Evolutionary conservation across 257 asterid genomes (phyloP).

Genomic region (Solanum verrucosum): DNA sequence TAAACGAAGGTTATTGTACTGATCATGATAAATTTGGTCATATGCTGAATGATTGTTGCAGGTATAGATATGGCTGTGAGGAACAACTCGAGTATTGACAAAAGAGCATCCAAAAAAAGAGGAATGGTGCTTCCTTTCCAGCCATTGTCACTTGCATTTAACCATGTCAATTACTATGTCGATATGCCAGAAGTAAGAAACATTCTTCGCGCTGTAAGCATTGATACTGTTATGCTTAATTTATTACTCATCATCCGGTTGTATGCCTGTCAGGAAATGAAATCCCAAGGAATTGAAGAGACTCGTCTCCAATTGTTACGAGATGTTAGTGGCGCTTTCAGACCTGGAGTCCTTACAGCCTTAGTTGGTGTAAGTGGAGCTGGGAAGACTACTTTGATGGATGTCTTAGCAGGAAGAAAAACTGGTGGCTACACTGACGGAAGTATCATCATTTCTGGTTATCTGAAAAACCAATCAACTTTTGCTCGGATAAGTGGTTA

Average conservation of each 20-base stretch:
- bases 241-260: background rate
- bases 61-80: constrained; percentile 36
- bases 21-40: background rate
- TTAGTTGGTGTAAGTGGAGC: constrained; percentile 92
- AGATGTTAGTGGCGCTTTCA: constrained; percentile 74
- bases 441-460: constrained; percentile 64
- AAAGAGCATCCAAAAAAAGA: constrained; percentile 16
- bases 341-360: constrained; percentile 85
- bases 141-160: constrained; percentile 73
- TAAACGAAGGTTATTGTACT: background rate
- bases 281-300: constrained; percentile 52
- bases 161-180: constrained; percentile 82
- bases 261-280: constrained; percentile 55
- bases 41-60: constrained; percentile 10
- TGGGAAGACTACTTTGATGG: constrained; percentile 88
- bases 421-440: constrained; percentile 79
- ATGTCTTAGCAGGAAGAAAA: constrained; percentile 82
- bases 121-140: constrained; percentile 98
- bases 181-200: constrained; percentile 91
- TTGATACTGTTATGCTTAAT: background rate
- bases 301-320: constrained; percentile 65
- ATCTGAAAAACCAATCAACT: constrained; percentile 71
- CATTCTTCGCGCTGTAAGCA: background rate
- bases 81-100: constrained; percentile 12
- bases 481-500: constrained; percentile 86